Evolutionary conservation across 1,284 basidiomycete genomes (phyloP), one percentile per base, ranked within the genome.

Genomic region (Heterobasidion parviporum): DNA sequence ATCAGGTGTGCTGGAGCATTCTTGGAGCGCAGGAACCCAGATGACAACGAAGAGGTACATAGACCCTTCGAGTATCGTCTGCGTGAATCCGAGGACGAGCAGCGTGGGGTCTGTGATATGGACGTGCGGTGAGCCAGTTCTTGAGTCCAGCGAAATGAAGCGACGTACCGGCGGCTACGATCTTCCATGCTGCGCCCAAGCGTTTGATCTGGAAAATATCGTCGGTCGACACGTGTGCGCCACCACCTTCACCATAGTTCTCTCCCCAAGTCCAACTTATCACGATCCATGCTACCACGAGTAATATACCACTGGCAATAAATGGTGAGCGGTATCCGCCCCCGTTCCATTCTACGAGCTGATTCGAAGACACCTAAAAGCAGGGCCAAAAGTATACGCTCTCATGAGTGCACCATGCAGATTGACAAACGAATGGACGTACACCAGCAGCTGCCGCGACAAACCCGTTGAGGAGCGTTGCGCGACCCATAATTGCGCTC

Each of bases 11-110:
- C 60, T 54, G 10, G 81, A 74, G n/a, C 71, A 71, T 64, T 87
- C 82, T 68, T 89, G 84, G 8, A 89, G 71, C 1, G 81, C 76
- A 0, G 87, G 86, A 0, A 89, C 87, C 87, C 87, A 89, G 59
- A 86, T 74, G 71, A 89, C 89, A 60, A 89, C 87, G 68, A 89
- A 89, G 56, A 89, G 78, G 67, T 89, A 89, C 86, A 89, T 87
- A 6, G 84, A 87, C 1, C 87, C 87, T 64, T 89, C 87, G 64
- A 89, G 89, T 65, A 83, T 85, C 1, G 87, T 89, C 65, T 89
- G 87, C 0, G 82, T 83, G 53, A 87, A 70, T 14, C 85, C 84
- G n/a, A 89, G 76, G n/a, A 78, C 77, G 56, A 87, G 69, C 12
- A 89, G 74, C 26, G 79, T 66, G 0, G 79, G 75, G 63, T 89